Evolutionary conservation across 2,329 filamentous ascomycete genomes (phyloP).

Genomic region (Xylaria sp.): DNA sequence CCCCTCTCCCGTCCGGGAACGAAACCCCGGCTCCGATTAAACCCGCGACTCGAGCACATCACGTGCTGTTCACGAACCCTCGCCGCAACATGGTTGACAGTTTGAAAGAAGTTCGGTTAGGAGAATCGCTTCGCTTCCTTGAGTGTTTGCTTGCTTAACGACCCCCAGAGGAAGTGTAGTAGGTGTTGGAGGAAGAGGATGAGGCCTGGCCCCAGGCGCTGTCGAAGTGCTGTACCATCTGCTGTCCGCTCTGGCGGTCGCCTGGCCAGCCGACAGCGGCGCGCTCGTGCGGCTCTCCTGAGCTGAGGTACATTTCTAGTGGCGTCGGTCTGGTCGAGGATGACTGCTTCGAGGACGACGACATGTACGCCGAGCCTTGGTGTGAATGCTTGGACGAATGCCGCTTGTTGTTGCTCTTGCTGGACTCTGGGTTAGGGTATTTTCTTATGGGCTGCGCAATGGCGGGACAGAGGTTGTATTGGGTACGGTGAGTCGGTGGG

Average conservation of each 20-base stretch:
- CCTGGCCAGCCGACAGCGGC: background rate
- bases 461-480: background rate
- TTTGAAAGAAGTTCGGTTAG: no score
- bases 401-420: background rate
- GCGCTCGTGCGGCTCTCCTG: conserved; percentile 12
- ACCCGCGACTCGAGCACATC: no score
- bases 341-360: background rate
- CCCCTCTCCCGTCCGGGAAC: background rate
- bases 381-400: background rate
- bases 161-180: no score
- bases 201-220: conserved; percentile 10
- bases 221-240: conserved; percentile 19
- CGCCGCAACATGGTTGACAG: no score
- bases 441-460: background rate
- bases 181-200: no score
- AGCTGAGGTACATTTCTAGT: conserved; percentile 10
- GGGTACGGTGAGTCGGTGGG: background rate
- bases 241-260: conserved; percentile 5
- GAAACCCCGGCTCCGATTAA: no score
- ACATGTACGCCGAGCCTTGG: background rate
- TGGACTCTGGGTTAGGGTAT: background rate
- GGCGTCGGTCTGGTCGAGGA: background rate
- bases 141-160: no score
- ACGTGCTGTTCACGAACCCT: no score
- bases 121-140: no score